Evolutionary conservation across 345 rosid species (phyloP), one percentile per base, ranked within the genome.

Genomic region (Erodium maritimum): DNA sequence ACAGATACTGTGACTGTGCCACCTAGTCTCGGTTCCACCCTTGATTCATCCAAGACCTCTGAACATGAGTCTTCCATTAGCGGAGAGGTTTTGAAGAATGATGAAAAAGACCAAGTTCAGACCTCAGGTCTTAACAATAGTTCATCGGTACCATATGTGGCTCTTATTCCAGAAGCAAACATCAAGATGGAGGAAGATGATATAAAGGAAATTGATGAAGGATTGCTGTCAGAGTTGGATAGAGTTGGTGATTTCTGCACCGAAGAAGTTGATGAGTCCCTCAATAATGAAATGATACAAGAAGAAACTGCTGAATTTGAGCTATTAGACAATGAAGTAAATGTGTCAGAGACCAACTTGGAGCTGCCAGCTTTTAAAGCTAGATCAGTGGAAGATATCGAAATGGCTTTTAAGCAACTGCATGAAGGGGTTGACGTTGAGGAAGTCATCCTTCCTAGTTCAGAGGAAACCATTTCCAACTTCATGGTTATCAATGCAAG

Each of bases 171-270:
- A 20, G 70, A 74, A 57, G 80, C 71, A 67, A 69, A 59, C 72
- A 57, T 61, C 53, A 69, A 59, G 72, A 55, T 62, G 53, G 55
- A 61, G 50, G 81, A 75, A 59, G 87, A 75, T 60, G 88, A 73
- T 68, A 70, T 80, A 22, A 85, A 83, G 75, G 91, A 83, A 72
- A 87, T 87, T 60, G 91, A 85, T 72, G 95, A 82, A 72, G 87
- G 75, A 34, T 75, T 87, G 54, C 70, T 90, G 70, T 78, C 80
- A 59, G 94, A 90, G 72, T 68, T 87, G 63, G 95, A 87, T 68
- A 67, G 82, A 10, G 81, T 78, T 19, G 91, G 91, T 59, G 97
- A 91, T 69, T 84, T 91, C 56, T 70, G 85, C 57, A 74, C 79
- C 58, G 65, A 70, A 71, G 84, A 80, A 78, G 77, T 65, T 65